A percentile compares a stretch with the other conserved stretches of the same genome.
phyloP scores from a whole-genome alignment of 257 asterid genomes.

The Przewalskia tangutica region DNA sequence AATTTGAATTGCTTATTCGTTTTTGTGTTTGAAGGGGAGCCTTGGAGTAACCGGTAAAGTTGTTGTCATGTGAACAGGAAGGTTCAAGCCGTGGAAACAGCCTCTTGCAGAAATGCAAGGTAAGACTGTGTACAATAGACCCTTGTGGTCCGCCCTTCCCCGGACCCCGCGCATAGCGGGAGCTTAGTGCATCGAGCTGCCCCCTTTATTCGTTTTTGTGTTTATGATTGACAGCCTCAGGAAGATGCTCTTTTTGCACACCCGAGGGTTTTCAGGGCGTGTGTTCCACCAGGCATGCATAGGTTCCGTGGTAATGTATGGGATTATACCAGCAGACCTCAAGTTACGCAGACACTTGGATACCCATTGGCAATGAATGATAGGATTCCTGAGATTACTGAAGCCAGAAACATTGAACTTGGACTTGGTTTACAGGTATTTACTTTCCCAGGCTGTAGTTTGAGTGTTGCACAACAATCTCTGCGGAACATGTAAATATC shows the following conservation, averaged over 20 bases:
- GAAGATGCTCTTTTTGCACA: slow-evolving; percentile 94
- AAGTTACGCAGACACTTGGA: slow-evolving; percentile 71
- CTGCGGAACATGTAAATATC: fast-evolving
- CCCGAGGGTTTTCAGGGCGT: slow-evolving; percentile 93
- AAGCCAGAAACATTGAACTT: slow-evolving; percentile 93
- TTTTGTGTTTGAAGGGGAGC: neutral
- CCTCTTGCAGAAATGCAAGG: too few relatives aligned
- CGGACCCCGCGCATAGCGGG: too few relatives aligned
- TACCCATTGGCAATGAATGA: slow-evolving; percentile 67
- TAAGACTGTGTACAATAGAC: too few relatives aligned
- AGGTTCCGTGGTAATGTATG: slow-evolving; percentile 93
- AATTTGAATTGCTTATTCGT: neutral
- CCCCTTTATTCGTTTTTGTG: neutral
- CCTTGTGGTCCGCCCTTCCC: too few relatives aligned
- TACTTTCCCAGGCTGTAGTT: neutral
- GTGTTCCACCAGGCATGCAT: slow-evolving; percentile 99
- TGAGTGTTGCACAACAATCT: neutral
- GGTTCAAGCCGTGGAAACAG: too few relatives aligned
- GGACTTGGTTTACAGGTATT: slow-evolving; percentile 96
- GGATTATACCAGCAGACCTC: slow-evolving; percentile 83
- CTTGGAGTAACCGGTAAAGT: too few relatives aligned
- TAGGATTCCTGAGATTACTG: slow-evolving; percentile 78
- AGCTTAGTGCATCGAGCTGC: too few relatives aligned
- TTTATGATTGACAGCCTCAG: slow-evolving; percentile 42
- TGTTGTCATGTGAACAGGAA: too few relatives aligned